Evolutionary conservation across 129 eudicot genomes (phyloP).

Genomic region (Lactuca sativa): DNA sequence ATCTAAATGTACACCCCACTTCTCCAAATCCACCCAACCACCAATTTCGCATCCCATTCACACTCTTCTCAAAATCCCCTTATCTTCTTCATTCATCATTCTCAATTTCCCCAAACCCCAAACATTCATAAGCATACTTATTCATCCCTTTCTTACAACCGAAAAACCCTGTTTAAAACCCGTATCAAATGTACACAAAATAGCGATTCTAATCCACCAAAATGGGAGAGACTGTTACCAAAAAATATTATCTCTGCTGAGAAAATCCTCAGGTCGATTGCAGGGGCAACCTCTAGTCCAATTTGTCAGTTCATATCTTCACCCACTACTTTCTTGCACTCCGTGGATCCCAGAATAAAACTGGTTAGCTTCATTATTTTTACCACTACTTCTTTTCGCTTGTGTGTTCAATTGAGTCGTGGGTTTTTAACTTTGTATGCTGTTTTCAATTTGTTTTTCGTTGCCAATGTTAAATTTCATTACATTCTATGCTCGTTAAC

Average conservation of each 20-base stretch:
- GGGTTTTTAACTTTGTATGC: background rate
- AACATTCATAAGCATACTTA: conserved; percentile 1
- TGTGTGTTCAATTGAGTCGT: background rate
- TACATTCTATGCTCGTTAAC: background rate
- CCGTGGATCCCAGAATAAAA: conserved; percentile 88
- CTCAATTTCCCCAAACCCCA: conserved; percentile 21
- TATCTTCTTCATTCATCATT: conserved; percentile 30
- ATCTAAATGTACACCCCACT: conserved; percentile 50
- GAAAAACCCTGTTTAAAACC: conserved; percentile 38
- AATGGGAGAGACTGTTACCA: conserved; percentile 61
- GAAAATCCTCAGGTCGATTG: conserved; percentile 64
- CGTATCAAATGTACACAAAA: conserved; percentile 35
- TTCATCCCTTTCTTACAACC: conserved; percentile 23
- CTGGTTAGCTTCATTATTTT: conserved; percentile 43
- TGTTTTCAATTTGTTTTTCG: background rate
- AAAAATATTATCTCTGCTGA: conserved; percentile 70
- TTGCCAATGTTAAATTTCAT: no score
- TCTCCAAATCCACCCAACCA: conserved; percentile 32
- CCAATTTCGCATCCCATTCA: conserved; percentile 28
- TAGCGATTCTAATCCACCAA: conserved; percentile 31
- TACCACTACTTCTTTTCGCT: background rate
- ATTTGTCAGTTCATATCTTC: conserved; percentile 91
- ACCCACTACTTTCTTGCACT: conserved; percentile 88
- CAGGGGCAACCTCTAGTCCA: conserved; percentile 91
- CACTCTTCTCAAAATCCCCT: conserved; percentile 25